Evolutionary conservation across 148 eudicot species (phyloP).

Genomic region (Polygonum maritimum): DNA sequence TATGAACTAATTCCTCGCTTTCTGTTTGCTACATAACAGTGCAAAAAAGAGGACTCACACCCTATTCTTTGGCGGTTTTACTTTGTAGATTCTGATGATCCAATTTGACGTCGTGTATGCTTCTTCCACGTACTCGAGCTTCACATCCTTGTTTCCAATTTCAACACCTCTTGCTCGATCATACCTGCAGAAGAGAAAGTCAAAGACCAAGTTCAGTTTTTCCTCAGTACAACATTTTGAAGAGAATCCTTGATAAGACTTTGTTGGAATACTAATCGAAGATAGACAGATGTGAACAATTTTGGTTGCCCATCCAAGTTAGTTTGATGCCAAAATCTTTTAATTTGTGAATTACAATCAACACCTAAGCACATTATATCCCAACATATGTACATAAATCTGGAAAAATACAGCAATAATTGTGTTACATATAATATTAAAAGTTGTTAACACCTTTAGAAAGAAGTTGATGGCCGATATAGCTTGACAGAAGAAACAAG

Average conservation of each 20-base stretch:
- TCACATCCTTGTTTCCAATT: slow-evolving; percentile 93
- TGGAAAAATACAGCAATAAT: not conserved
- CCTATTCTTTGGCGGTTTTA: slow-evolving; percentile 94
- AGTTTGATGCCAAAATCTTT: not conserved
- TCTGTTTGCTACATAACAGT: not conserved
- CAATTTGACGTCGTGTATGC: slow-evolving; percentile 96
- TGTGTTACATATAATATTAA: not conserved
- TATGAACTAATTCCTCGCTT: not conserved
- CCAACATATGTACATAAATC: not conserved
- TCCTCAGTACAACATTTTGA: not conserved
- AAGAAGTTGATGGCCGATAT: not conserved
- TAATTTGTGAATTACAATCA: not conserved
- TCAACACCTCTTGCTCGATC: slow-evolving; percentile 99
- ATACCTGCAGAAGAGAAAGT: slow-evolving; percentile 35
- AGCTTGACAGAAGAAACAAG: not conserved
- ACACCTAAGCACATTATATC: not conserved
- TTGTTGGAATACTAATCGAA: not conserved
- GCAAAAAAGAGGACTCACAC: slow-evolving; percentile 31
- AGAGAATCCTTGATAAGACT: not conserved
- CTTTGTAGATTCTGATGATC: slow-evolving; percentile 96
- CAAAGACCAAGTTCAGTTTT: not conserved
- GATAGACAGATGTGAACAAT: not conserved
- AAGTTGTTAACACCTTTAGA: not conserved
- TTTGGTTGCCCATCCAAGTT: not conserved
- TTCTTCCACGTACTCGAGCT: slow-evolving; percentile 87